These are phyloP conservation scores for Hygrophila difformis DNA, from an alignment of 257 asterid species.

Conservation along the genomic window DNA sequence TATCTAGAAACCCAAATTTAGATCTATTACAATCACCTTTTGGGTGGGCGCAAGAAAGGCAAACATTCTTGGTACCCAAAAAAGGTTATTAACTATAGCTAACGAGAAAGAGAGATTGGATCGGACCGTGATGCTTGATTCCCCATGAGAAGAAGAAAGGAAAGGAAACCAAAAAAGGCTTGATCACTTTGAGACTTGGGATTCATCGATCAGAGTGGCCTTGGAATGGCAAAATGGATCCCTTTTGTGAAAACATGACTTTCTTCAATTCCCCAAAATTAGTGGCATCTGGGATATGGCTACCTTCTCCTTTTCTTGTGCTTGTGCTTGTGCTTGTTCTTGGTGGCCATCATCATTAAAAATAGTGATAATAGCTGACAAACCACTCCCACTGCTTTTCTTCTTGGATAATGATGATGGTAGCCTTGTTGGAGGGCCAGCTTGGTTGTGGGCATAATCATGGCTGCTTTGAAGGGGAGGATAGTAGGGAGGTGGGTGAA, in stretches of 20 bases:
- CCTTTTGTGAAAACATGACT: no score
- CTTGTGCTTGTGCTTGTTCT: no score
- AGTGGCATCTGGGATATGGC: no score
- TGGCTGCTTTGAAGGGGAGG: conserved; percentile 17
- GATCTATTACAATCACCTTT: no score
- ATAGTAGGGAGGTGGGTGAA: background rate
- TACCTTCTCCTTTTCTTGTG: no score
- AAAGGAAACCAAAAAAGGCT: background rate
- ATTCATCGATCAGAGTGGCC: conserved; percentile 1
- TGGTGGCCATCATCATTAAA: no score
- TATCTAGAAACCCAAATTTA: no score
- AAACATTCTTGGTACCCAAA: no score
- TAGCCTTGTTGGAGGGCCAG: conserved; percentile 8
- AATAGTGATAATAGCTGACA: conserved; percentile 16
- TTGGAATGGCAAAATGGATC: background rate
- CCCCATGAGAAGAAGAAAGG: conserved; percentile 23
- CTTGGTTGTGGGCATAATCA: conserved; percentile 27
- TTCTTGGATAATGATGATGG: conserved; percentile 19
- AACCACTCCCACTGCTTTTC: conserved; percentile 12
- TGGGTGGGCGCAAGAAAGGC: no score
- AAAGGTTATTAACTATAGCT: background rate
- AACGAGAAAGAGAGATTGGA: conserved; percentile 15
- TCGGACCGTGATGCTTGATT: conserved; percentile 71
- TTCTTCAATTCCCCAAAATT: no score
- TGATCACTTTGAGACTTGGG: conserved; percentile 5